Conservation (phyloP, 768 basidiomycete species). For the Baorangia bicolor region DNA sequence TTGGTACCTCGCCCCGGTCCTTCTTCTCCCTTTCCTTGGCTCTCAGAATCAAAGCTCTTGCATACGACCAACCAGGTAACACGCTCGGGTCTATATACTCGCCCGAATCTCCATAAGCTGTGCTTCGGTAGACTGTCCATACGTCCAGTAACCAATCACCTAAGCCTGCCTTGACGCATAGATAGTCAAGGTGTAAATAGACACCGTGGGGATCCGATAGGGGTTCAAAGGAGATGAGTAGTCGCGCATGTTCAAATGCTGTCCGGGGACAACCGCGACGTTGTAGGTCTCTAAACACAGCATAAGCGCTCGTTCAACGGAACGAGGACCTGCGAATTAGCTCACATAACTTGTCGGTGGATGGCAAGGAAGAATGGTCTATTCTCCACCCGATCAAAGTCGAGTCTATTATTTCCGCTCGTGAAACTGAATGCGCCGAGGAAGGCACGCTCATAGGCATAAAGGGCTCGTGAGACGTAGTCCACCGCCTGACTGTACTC, state of each 20-base stretch:
- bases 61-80: slow-evolving; percentile 78
- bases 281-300: slow-evolving; percentile 63
- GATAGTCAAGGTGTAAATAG: slow-evolving; percentile 77
- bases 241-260: slow-evolving; percentile 87
- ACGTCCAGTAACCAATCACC: slow-evolving; percentile 76
- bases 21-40: slow-evolving; percentile 46
- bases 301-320: background rate
- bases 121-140: slow-evolving; percentile 33
- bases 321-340: background rate
- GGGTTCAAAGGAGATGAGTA: slow-evolving; percentile 84
- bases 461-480: slow-evolving; percentile 88
- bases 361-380: slow-evolving; percentile 89
- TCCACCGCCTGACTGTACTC: slow-evolving; percentile 85
- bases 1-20: slow-evolving; percentile 39
- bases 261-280: slow-evolving; percentile 89
- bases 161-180: slow-evolving; percentile 82
- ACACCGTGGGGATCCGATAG: slow-evolving; percentile 87
- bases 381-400: slow-evolving; percentile 90
- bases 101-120: slow-evolving; percentile 5
- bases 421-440: slow-evolving; percentile 86
- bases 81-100: slow-evolving; percentile 50
- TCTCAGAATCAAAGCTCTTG: slow-evolving; percentile 66
- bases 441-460: slow-evolving; percentile 90
- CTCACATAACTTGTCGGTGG: slow-evolving; percentile 79
- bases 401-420: slow-evolving; percentile 75